These are phyloP conservation scores for Trichoderma cornu-damae DNA, from an alignment of 2,329 filamentous ascomycete genomes.

Conservation along the genomic window DNA sequence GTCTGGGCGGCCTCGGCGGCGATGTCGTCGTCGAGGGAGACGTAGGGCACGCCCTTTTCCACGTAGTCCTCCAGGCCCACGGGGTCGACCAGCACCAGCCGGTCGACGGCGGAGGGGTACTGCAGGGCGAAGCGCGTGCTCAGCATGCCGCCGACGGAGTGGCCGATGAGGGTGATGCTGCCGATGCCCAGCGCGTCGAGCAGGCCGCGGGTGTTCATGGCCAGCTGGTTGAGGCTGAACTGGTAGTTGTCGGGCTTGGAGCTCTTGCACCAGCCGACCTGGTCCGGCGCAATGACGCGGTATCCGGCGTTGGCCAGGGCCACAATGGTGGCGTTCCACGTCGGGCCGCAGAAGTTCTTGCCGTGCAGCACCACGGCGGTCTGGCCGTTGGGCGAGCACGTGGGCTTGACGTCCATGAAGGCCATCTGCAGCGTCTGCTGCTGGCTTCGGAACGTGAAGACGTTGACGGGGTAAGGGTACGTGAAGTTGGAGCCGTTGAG, in stretches of 20 bases:
- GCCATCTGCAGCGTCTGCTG: constrained; percentile 47
- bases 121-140: constrained; percentile 47
- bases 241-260: constrained; percentile 48
- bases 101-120: constrained; percentile 41
- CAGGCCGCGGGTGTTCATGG: constrained; percentile 46
- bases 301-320: constrained; percentile 41
- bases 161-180: constrained; percentile 46
- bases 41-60: constrained; percentile 44
- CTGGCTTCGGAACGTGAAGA: constrained; percentile 46
- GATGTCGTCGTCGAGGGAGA: constrained; percentile 38
- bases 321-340: constrained; percentile 46
- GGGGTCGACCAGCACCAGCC: constrained; percentile 47
- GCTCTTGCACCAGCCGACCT: constrained; percentile 55
- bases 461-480: constrained; percentile 47
- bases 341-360: constrained; percentile 52
- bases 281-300: constrained; percentile 49
- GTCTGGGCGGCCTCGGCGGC: constrained; percentile 37
- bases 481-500: constrained; percentile 49
- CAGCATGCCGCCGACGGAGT: constrained; percentile 53
- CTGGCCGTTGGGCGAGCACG: constrained; percentile 32
- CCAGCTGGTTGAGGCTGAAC: constrained; percentile 48
- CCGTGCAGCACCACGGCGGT: constrained; percentile 48
- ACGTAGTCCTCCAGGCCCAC: constrained; percentile 53
- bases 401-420: constrained; percentile 48
- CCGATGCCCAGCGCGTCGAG: constrained; percentile 40